Evolutionary conservation across 768 basidiomycete species (phyloP), one percentile per base, ranked within the genome.

Genomic region (Cystofilobasidium capitatum): DNA sequence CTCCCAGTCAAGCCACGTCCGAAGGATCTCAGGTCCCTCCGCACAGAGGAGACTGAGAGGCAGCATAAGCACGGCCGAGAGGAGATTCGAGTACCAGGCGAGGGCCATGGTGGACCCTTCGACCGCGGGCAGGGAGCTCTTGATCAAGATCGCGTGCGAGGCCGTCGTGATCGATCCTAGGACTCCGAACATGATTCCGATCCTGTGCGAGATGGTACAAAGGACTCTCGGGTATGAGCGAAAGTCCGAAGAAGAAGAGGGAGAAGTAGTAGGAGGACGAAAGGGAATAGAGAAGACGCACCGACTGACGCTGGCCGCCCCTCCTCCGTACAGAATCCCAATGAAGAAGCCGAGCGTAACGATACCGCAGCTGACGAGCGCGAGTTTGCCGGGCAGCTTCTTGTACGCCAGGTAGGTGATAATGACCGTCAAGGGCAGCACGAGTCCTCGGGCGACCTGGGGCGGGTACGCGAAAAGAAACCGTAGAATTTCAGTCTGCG

Each of bases 301-400:
- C 44, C 42, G 20, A 31, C 51, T 55, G 51, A 55, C 29, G 1
- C 17, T 37, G 36, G n/a, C 1, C 24, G 39, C 58, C 2, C 51
- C 51, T 17, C 63, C 63, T 12, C 49, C 63, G 17, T 9, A 45
- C 6, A 62, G 31, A 45, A 94, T 84, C 16, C 90, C 89, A 54
- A 88, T 79, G 79, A 94, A 88, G 81, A 97, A 98, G n/a, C 93
- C 94, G 16, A 83, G 66, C 29, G 92, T 96, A 74, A 98, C 92
- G 51, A 92, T 72, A 0, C 79, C 80, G 74, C 93, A 93, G 8
- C 89, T 83, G 62, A 83, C 55, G 39, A 93, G 82, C 70, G 92
- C 88, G 37, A 82, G 82, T 17, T 16, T 39, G 16, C 8, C 85
- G 74, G 22, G 90, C 88, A 2, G 92, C 90, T 7, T 86, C n/a